Base-by-base conservation (phyloP, 768 basidiomycete species). In the Trametes coccinea region DNA sequence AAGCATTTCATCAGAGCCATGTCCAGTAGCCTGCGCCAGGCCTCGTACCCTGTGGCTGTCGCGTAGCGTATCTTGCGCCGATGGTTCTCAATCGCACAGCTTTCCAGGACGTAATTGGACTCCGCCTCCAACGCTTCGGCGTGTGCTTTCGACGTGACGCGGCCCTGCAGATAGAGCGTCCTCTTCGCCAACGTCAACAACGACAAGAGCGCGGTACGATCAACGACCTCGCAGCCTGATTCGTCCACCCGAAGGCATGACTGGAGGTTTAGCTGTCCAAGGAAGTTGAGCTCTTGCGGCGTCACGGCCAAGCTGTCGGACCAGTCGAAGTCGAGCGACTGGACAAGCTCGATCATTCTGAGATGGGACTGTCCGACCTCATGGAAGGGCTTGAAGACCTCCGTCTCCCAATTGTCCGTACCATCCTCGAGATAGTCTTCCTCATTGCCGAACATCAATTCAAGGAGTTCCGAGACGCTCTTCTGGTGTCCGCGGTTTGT, bases 291-390 rank as follows among this genome's bases (percentile, higher is more conserved):
- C 22, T 87, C 79, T 51, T 84, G 70, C 5, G 85, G 79, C 14
- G 82, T 74, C 1, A 87, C 84, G 11, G 78, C 72, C 45, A 92
- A 75, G 59, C 82, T 84, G 70, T 98, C 95, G 5, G 82, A 82
- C 95, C 95, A 98, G 56, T 91, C 88, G 65, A 98, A 89, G 71
- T 88, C 86, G 67, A 98, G 76, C 0, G 92, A 92, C 69, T 92
- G 89, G 48, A 98, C 78, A 55, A 93, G 85, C 72, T 96, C 94
- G 67, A 96, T 88, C 72, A 97, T 87, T 29, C 90, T 83, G 67
- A 93, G 80, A 56, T 93, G 85, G 0, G 90, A 89, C 70, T 95
- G 94, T 3, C 89, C 89, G 56, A 91, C 80, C 64, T 89, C 89
- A 56, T 77, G 82, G 78, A 90, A 91, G 2, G 83, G 78, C 56